These are phyloP conservation scores for Pestalotiopsis sp. DNA, from an alignment of 2,329 filamentous ascomycete species.

Conservation along the genomic window DNA sequence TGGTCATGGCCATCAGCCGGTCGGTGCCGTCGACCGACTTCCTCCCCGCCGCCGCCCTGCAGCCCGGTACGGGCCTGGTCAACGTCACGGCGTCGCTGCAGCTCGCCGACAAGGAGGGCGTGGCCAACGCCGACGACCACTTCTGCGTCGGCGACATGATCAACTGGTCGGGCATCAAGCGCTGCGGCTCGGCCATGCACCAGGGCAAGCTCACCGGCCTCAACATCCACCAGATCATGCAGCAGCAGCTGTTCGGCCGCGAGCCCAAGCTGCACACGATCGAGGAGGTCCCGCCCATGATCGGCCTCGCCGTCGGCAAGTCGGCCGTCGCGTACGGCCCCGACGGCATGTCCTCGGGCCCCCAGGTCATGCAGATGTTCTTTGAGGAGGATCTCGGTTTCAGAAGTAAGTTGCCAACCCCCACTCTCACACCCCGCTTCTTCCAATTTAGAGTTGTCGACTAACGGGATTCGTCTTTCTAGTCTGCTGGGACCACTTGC, in stretches of 20 bases:
- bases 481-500: conserved; percentile 33
- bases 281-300: conserved; percentile 60
- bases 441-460: neutral
- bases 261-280: conserved; percentile 50
- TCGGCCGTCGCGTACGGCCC: conserved; percentile 65
- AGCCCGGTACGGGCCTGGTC: conserved; percentile 63
- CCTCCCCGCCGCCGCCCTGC: conserved; percentile 56
- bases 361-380: conserved; percentile 61
- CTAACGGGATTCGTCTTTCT: conserved; percentile 12
- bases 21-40: conserved; percentile 62
- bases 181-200: conserved; percentile 74
- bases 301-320: conserved; percentile 71
- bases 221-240: conserved; percentile 67
- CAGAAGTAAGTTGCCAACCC: conserved; percentile 45
- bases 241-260: conserved; percentile 38
- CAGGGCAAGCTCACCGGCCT: conserved; percentile 66
- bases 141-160: conserved; percentile 71
- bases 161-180: conserved; percentile 77
- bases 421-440: neutral
- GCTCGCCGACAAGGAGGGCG: conserved; percentile 36
- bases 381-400: conserved; percentile 71
- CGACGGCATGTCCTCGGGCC: conserved; percentile 58
- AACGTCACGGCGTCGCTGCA: conserved; percentile 58
- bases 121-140: conserved; percentile 60
- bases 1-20: conserved; percentile 70